Conservation (phyloP, 1,139 yeast species). For the Kazachstania sp. region DNA sequence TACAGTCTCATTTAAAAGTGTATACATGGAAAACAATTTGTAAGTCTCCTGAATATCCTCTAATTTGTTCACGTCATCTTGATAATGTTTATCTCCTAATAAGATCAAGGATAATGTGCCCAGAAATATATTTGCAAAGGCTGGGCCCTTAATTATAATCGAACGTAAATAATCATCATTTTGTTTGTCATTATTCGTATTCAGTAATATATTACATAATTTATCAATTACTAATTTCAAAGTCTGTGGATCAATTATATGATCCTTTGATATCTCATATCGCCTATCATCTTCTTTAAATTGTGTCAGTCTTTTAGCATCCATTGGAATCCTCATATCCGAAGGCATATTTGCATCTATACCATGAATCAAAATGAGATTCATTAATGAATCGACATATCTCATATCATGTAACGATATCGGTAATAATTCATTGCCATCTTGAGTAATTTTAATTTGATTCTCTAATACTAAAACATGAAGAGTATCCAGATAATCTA, state of each 20-base stretch:
- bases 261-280: conserved; percentile 11
- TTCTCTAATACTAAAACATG: conserved; percentile 8
- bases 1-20: conserved; percentile 42
- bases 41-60: conserved; percentile 49
- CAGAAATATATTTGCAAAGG: conserved; percentile 59
- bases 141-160: conserved; percentile 59
- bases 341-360: conserved; percentile 54
- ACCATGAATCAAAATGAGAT: conserved; percentile 59
- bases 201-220: conserved; percentile 10
- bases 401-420: conserved; percentile 81
- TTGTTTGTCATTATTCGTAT: neutral
- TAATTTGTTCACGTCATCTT: conserved; percentile 19
- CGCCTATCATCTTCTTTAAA: conserved; percentile 30
- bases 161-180: conserved; percentile 35
- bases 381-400: conserved; percentile 55
- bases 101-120: conserved; percentile 43
- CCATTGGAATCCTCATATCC: conserved; percentile 58
- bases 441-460: conserved; percentile 4
- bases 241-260: conserved; percentile 7
- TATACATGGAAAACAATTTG: conserved; percentile 49
- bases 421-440: conserved; percentile 42
- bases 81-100: neutral
- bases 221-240: conserved; percentile 10
- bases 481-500: conserved; percentile 13
- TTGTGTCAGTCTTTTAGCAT: conserved; percentile 46